Conservation (phyloP, 495 filamentous ascomycete species). For the Pseudomonodictys pantanalensis region DNA sequence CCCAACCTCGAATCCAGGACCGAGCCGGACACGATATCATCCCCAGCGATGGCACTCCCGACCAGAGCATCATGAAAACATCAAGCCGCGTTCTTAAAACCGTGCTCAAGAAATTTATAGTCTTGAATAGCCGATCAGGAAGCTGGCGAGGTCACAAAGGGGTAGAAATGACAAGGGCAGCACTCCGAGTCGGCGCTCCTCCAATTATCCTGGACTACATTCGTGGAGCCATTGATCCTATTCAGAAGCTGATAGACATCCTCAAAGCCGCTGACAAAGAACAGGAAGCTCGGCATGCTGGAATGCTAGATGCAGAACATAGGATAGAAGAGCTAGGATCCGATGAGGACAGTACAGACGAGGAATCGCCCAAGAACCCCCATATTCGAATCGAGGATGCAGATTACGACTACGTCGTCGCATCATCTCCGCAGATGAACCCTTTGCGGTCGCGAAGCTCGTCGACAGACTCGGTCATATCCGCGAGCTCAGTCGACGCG, state of each 20-base stretch:
- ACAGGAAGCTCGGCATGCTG: neutral
- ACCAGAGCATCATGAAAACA: neutral
- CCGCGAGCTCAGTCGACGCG: too few relatives aligned
- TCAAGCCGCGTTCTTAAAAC: neutral
- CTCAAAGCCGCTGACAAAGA: constrained; percentile 2
- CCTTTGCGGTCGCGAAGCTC: neutral
- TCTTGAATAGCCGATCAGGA: neutral
- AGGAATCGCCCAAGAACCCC: neutral
- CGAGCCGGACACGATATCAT: neutral
- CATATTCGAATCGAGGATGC: neutral
- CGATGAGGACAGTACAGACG: neutral
- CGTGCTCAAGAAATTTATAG: neutral
- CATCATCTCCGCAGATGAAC: neutral
- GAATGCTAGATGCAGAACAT: neutral
- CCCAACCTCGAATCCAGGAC: neutral
- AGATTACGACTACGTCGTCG: neutral
- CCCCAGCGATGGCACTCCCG: neutral
- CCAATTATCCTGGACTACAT: constrained; percentile 9
- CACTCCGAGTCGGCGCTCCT: constrained; percentile 3
- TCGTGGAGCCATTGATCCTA: neutral
- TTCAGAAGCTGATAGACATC: constrained; percentile 3
- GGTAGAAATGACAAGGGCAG: constrained; percentile 1
- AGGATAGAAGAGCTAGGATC: constrained; percentile 1
- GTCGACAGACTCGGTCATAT: too few relatives aligned
- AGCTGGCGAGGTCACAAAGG: constrained; percentile 1